A percentile compares a stretch with the other conserved stretches of the same genome.
These are phyloP conservation scores for Odonthalia washingtoniensis DNA, from an alignment of 31 red algal genomes.

Conservation along the genomic window DNA sequence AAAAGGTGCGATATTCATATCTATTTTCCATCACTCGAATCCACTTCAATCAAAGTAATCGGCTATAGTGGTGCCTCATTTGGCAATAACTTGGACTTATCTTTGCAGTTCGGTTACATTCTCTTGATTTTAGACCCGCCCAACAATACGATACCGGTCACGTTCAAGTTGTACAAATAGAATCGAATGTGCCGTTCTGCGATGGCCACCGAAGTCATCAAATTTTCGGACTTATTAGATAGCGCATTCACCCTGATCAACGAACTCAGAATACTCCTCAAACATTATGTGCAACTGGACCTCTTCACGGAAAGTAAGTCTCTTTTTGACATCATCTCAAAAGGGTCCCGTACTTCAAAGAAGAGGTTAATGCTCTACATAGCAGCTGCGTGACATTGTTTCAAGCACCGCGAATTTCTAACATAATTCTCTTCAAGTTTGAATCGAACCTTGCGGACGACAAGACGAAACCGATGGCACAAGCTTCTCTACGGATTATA, in stretches of 20 bases:
- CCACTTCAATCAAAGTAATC: conserved; percentile 12
- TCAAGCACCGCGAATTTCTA: too few relatives aligned
- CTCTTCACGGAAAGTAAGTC: conserved; percentile 16
- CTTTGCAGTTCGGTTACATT: conserved; percentile 46
- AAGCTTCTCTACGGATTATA: too few relatives aligned
- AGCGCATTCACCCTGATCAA: background rate
- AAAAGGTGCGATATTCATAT: background rate
- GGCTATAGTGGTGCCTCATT: conserved; percentile 38
- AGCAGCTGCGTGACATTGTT: too few relatives aligned
- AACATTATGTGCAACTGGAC: background rate
- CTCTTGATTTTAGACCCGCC: background rate
- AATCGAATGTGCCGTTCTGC: conserved; percentile 24
- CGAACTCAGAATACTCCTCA: background rate
- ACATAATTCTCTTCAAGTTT: too few relatives aligned
- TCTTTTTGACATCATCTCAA: conserved; percentile 54
- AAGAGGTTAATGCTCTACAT: too few relatives aligned
- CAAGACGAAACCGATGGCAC: too few relatives aligned
- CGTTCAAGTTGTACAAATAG: conserved; percentile 43
- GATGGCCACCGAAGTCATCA: conserved; percentile 43
- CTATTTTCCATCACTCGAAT: background rate
- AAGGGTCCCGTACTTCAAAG: conserved; percentile 24
- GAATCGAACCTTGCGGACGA: too few relatives aligned
- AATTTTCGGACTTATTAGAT: conserved; percentile 54
- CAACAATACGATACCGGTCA: background rate
- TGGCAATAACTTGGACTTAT: background rate